Evolutionary conservation across 2,329 filamentous ascomycete genomes (phyloP).

Genomic region (Trichoderma breve): DNA sequence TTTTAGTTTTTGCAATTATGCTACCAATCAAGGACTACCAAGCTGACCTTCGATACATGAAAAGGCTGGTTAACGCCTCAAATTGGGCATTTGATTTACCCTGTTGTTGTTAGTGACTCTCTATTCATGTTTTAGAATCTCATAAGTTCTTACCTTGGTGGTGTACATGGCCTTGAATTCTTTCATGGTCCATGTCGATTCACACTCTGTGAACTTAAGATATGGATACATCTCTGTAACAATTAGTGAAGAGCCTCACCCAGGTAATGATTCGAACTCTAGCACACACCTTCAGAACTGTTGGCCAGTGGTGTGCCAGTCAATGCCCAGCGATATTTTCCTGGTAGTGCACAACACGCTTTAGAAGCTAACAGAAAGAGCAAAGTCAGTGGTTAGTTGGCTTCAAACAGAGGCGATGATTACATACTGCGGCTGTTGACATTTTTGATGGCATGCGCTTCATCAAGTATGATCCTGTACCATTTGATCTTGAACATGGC

Average conservation of each 20-base stretch:
- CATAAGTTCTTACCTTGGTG: conserved; percentile 15
- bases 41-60: conserved; percentile 33
- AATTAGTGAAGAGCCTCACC: conserved; percentile 14
- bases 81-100: conserved; percentile 21
- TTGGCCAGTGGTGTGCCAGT: conserved; percentile 40
- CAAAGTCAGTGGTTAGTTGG: not conserved
- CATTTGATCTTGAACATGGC: conserved; percentile 37
- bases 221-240: conserved; percentile 38
- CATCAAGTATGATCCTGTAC: conserved; percentile 55
- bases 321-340: conserved; percentile 37
- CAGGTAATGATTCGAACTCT: not conserved
- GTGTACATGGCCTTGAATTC: conserved; percentile 25
- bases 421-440: conserved; percentile 32
- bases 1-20: not conserved
- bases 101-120: conserved; percentile 11
- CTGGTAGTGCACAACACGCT: conserved; percentile 28
- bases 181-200: not conserved
- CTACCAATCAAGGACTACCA: not conserved
- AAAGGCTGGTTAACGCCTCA: conserved; percentile 22
- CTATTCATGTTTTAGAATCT: not conserved
- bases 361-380: conserved; percentile 17
- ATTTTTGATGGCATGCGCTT: conserved; percentile 57
- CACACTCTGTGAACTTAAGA: conserved; percentile 32
- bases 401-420: not conserved
- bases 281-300: conserved; percentile 27